A percentile compares a stretch with the other conserved stretches of the same genome.
Evolutionary conservation across 2,329 filamentous ascomycete species (phyloP).

Genomic region (Phialocephala subalpina): DNA sequence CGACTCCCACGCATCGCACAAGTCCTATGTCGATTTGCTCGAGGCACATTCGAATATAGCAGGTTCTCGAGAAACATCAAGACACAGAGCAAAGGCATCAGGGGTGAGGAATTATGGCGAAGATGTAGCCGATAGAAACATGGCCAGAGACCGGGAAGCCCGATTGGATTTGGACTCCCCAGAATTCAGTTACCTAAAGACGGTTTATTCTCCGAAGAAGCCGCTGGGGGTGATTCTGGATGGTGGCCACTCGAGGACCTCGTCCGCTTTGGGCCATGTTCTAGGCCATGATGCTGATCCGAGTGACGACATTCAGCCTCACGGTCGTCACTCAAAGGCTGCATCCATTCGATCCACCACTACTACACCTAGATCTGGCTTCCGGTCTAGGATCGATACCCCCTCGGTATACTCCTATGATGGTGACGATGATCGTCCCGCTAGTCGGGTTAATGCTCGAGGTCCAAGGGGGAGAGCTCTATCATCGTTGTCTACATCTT

Average conservation of each 20-base stretch:
- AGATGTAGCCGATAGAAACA: constrained; percentile 69
- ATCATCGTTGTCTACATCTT: constrained; percentile 24
- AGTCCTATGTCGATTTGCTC: constrained; percentile 58
- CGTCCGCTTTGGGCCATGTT: constrained; percentile 26
- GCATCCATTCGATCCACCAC: constrained; percentile 17
- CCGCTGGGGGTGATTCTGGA: constrained; percentile 1
- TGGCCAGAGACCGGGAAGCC: constrained; percentile 19
- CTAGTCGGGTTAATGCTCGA: constrained; percentile 2
- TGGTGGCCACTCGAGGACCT: constrained; percentile 21
- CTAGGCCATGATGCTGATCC: constrained; percentile 24
- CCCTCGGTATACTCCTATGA: constrained; percentile 20
- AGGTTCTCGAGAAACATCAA: constrained; percentile 49
- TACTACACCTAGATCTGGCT: constrained; percentile 2
- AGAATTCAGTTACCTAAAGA: constrained; percentile 33
- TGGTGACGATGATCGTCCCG: constrained; percentile 21
- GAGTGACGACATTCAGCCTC: constrained; percentile 31
- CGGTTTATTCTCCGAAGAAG: constrained; percentile 22
- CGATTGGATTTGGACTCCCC: constrained; percentile 29
- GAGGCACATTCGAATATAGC: constrained; percentile 64
- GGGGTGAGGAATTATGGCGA: constrained; percentile 67
- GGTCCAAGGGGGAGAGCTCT: constrained; percentile 17
- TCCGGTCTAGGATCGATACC: constrained; percentile 20
- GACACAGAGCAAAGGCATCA: constrained; percentile 55
- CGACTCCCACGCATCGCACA: constrained; percentile 25
- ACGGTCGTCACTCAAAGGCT: constrained; percentile 11